Evolutionary conservation across 352 stramenopile genomes (phyloP).

Genomic region (Pythium aristosporum): DNA sequence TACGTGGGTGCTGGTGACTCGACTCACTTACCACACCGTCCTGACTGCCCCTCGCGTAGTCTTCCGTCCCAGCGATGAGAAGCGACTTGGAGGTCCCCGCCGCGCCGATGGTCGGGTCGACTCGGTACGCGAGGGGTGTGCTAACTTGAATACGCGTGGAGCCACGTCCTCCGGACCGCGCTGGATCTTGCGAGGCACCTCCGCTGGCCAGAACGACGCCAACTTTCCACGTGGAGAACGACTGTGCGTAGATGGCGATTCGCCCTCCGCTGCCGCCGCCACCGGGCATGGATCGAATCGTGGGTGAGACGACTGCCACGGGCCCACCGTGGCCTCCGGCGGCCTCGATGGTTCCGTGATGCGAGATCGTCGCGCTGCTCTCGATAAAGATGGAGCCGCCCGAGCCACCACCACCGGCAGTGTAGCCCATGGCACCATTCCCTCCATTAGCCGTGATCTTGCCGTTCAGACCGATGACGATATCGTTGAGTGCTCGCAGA

Average conservation of each 20-base stretch:
- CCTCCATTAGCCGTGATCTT: conserved; percentile 79
- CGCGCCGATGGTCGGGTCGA: conserved; percentile 68
- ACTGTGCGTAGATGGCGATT: conserved; percentile 90
- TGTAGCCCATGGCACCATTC: conserved; percentile 46
- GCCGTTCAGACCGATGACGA: conserved; percentile 83
- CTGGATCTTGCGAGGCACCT: conserved; percentile 45
- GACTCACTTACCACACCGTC: conserved; percentile 17
- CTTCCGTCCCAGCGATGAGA: conserved; percentile 50
- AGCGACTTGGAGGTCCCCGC: conserved; percentile 71
- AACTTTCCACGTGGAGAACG: conserved; percentile 85
- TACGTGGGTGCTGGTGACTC: conserved; percentile 38
- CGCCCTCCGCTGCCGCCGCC: conserved; percentile 87
- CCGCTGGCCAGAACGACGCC: conserved; percentile 82
- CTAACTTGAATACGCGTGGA: conserved; percentile 43
- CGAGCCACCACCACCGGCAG: conserved; percentile 59
- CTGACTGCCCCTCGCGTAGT: conserved; percentile 21
- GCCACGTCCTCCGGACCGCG: conserved; percentile 37
- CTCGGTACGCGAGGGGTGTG: conserved; percentile 44
- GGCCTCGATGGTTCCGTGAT: conserved; percentile 77
- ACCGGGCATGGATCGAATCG: conserved; percentile 40
- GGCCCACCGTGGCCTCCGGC: conserved; percentile 80
- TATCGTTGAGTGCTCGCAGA: conserved; percentile 92
- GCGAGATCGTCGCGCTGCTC: conserved; percentile 45
- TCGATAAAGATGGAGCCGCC: conserved; percentile 52
- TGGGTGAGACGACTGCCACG: conserved; percentile 21